phyloP scores from a whole-genome alignment of 306 rosid genomes.

The Notholithocarpus densiflorus region DNA sequence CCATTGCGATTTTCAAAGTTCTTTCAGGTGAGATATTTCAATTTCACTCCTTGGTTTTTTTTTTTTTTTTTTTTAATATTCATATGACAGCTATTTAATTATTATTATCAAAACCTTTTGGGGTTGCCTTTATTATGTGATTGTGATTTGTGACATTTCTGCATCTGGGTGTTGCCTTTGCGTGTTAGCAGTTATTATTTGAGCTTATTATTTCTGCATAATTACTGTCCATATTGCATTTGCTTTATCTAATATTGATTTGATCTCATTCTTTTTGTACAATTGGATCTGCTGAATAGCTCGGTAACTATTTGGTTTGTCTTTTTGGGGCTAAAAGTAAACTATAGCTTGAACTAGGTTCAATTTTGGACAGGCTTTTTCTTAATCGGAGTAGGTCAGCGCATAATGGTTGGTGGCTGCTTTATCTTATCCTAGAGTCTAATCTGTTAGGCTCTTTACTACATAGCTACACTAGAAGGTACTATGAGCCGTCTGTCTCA shows the following conservation, averaged over 20 bases:
- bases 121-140: slow-evolving; percentile 4
- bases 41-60: not conserved
- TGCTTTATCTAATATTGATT: not conserved
- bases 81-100: not conserved
- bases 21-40: slow-evolving; percentile 51
- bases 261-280: not conserved
- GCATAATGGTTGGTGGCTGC: no score
- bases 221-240: not conserved
- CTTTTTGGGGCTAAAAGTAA: not conserved
- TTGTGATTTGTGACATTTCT: slow-evolving; percentile 14
- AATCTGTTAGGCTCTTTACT: no score
- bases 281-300: slow-evolving; percentile 6
- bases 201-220: not conserved
- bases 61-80: slow-evolving; percentile 3
- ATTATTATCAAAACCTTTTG: not conserved
- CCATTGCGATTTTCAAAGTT: slow-evolving; percentile 85
- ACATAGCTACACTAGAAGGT: no score
- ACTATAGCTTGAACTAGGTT: no score
- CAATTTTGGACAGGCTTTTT: no score
- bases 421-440: no score
- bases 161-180: slow-evolving; percentile 7
- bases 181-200: slow-evolving; percentile 9
- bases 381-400: no score
- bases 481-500: no score
- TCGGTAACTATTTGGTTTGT: not conserved